Conservation (phyloP, 78 protist species). For the Dictyostelium intermedium region DNA sequence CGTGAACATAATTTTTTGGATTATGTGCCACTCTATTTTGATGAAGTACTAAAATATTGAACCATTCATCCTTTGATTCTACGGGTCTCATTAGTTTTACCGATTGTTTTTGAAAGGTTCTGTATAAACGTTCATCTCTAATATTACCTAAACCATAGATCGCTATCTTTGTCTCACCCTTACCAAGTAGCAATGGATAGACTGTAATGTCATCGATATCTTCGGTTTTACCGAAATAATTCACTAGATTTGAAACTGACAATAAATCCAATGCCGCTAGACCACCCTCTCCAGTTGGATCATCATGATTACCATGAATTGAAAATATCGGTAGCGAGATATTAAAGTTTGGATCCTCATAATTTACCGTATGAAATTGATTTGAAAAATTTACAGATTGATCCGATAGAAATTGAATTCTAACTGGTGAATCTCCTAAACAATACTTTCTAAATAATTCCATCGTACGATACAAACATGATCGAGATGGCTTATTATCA, state of each 20-base stretch:
- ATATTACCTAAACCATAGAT: constrained; percentile 97
- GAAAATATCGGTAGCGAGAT: constrained; percentile 97
- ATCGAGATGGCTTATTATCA: constrained; percentile 97
- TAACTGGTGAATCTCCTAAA: constrained; percentile 89
- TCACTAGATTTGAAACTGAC: constrained; percentile 86
- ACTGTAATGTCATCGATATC: constrained; percentile 87
- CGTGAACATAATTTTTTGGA: constrained; percentile 87
- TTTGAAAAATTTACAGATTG: constrained; percentile 53
- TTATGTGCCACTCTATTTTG: constrained; percentile 92
- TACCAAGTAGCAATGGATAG: constrained; percentile 90
- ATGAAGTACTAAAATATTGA: constrained; percentile 95
- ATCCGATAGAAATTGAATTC: constrained; percentile 74
- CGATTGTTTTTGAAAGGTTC: constrained; percentile 83
- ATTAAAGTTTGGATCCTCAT: constrained; percentile 96
- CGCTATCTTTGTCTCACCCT: constrained; percentile 92
- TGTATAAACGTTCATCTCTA: constrained; percentile 96
- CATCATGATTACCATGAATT: constrained; percentile 99
- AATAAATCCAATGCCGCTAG: constrained; percentile 94
- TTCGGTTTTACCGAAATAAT: constrained; percentile 94
- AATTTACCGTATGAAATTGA: constrained; percentile 88
- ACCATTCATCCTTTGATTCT: constrained; percentile 90
- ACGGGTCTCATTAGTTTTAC: constrained; percentile 86
- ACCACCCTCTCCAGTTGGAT: constrained; percentile 96
- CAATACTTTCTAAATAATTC: constrained; percentile 89
- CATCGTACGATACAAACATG: constrained; percentile 83